Conservation (phyloP, 768 basidiomycete species). For the Lyophyllum semitale region DNA sequence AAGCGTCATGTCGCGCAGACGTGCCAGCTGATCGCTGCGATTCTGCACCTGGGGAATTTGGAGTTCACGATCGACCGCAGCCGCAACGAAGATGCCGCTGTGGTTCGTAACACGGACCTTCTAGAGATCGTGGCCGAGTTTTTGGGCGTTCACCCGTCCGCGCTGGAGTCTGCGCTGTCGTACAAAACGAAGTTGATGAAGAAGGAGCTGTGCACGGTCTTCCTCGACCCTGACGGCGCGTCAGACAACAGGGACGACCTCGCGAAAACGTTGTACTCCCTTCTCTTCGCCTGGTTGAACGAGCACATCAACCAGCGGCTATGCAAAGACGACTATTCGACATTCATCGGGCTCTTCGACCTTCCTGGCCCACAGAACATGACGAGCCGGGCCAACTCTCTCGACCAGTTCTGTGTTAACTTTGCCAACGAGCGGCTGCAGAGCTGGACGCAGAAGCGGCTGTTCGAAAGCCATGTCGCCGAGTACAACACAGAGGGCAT, state of each 20-base stretch:
- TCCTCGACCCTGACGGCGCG: slow-evolving; percentile 92
- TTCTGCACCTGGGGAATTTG: slow-evolving; percentile 94
- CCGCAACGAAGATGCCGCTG: slow-evolving; percentile 89
- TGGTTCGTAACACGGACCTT: slow-evolving; percentile 83
- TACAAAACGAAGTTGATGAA: slow-evolving; percentile 93
- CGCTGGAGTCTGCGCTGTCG: slow-evolving; percentile 79
- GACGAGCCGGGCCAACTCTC: slow-evolving; percentile 83
- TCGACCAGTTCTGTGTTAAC: slow-evolving; percentile 97
- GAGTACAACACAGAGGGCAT: slow-evolving; percentile 89
- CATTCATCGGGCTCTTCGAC: slow-evolving; percentile 93
- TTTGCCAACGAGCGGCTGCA: slow-evolving; percentile 94
- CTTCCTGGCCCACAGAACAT: slow-evolving; percentile 93
- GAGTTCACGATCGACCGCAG: slow-evolving; percentile 85
- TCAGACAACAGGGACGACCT: slow-evolving; percentile 93
- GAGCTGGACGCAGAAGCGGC: slow-evolving; percentile 72
- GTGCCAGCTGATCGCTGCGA: slow-evolving; percentile 92
- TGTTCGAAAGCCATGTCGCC: slow-evolving; percentile 80
- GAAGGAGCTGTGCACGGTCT: slow-evolving; percentile 96
- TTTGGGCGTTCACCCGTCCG: slow-evolving; percentile 74
- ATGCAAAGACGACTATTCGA: slow-evolving; percentile 89
- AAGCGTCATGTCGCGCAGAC: slow-evolving; percentile 95
- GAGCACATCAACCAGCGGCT: slow-evolving; percentile 95
- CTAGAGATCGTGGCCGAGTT: slow-evolving; percentile 89
- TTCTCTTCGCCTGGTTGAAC: slow-evolving; percentile 95
- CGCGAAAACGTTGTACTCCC: slow-evolving; percentile 89